phyloP scores from a whole-genome alignment of 129 eudicot genomes.

The Escallonia herrerae region DNA sequence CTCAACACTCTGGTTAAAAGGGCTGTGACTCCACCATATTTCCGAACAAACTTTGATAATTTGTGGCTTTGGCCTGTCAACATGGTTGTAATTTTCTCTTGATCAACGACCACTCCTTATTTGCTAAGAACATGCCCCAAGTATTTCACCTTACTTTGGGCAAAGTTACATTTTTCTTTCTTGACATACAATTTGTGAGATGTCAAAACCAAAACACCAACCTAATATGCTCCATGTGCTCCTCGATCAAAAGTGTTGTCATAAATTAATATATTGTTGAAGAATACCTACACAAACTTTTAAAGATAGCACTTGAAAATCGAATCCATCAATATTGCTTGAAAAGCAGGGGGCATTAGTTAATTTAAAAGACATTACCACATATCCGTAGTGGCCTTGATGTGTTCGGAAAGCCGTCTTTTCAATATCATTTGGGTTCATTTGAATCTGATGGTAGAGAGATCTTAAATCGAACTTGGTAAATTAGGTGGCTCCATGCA shows the following conservation, averaged over 20 bases:
- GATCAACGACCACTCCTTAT: not conserved
- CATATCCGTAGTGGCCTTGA: not conserved
- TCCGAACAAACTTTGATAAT: not conserved
- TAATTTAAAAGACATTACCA: too few relatives aligned
- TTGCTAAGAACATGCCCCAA: not conserved
- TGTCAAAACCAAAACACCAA: not conserved
- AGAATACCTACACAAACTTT: not conserved
- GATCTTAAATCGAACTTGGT: too few relatives aligned
- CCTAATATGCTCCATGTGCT: not conserved
- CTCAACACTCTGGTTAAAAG: not conserved
- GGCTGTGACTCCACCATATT: not conserved
- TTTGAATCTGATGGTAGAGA: too few relatives aligned
- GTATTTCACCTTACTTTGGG: not conserved
- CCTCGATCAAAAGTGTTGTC: not conserved
- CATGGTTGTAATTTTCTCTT: not conserved
- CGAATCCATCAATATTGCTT: too few relatives aligned
- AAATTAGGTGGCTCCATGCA: too few relatives aligned
- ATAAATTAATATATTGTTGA: not conserved
- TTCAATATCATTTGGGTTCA: too few relatives aligned
- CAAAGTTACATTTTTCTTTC: not conserved
- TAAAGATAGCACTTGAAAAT: not conserved
- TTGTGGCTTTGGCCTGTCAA: not conserved
- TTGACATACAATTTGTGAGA: not conserved
- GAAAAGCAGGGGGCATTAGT: too few relatives aligned
- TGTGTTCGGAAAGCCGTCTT: not conserved